A percentile compares a stretch with the other conserved stretches of the same genome.
phyloP scores from a whole-genome alignment of 345 rosid species.

The Reutealis trisperma region DNA sequence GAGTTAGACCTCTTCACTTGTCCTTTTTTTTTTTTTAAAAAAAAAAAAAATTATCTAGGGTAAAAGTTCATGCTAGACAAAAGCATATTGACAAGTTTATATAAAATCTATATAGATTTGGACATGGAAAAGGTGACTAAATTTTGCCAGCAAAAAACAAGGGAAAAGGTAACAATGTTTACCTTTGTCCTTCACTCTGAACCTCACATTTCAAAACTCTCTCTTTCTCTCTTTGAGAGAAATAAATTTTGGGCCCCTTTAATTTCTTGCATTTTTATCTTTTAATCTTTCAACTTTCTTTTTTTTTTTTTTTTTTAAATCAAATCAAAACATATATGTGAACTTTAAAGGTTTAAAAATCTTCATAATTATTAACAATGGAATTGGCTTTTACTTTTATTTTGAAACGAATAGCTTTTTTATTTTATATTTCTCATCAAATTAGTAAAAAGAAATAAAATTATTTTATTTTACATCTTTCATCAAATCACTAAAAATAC shows the following conservation, averaged over 20 bases:
- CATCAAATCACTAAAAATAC: no score
- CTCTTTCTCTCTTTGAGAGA: neutral
- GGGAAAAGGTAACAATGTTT: constrained; percentile 31
- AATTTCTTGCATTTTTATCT: neutral
- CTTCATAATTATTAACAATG: neutral
- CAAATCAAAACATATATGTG: neutral
- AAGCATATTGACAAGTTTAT: constrained; percentile 31
- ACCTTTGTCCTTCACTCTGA: constrained; percentile 37
- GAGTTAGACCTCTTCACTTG: constrained; percentile 27
- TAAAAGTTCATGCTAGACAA: constrained; percentile 22
- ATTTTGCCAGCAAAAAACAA: constrained; percentile 24
- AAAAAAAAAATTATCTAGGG: neutral
- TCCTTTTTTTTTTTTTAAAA: constrained; percentile 10
- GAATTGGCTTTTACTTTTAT: no score
- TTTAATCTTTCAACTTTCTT: neutral
- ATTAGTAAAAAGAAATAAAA: no score
- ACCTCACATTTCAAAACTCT: constrained; percentile 28
- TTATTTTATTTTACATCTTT: no score
- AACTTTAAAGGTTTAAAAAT: neutral
- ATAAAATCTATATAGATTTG: constrained; percentile 9
- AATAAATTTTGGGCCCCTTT: no score
- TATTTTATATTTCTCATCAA: no score
- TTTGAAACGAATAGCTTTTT: no score
- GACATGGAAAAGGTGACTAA: constrained; percentile 17
- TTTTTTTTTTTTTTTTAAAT: no score